phyloP scores from a whole-genome alignment of 2,329 filamentous ascomycete genomes.

The Myriosclerotinia curreyana region DNA sequence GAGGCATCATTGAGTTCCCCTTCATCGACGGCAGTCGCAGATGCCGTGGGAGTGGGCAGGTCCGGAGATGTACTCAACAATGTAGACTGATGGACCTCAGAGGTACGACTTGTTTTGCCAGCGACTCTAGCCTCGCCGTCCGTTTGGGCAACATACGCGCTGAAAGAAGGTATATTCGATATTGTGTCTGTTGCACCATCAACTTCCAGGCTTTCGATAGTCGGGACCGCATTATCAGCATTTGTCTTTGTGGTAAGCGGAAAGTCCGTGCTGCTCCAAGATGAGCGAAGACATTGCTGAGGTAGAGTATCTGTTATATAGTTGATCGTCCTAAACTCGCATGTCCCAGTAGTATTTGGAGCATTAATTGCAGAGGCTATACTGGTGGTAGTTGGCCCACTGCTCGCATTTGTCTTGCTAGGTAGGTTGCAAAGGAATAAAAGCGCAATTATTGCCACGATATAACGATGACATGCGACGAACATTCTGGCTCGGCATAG shows the following conservation, averaged over 20 bases:
- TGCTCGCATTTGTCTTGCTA: conserved; percentile 29
- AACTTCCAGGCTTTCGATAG: neutral
- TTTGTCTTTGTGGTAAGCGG: conserved; percentile 21
- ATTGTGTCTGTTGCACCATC: neutral
- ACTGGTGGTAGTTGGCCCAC: conserved; percentile 23
- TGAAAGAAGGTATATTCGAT: conserved; percentile 7
- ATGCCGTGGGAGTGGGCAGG: conserved; percentile 7
- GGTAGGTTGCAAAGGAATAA: conserved; percentile 27
- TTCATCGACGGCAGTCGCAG: conserved; percentile 29
- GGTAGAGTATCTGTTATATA: conserved; percentile 40
- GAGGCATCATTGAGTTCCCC: conserved; percentile 56
- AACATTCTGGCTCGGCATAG: conserved; percentile 28
- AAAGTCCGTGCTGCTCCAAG: conserved; percentile 34
- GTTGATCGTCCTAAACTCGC: conserved; percentile 40
- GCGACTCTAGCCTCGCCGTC: neutral
- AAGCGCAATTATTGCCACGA: conserved; percentile 28
- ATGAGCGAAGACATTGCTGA: conserved; percentile 37
- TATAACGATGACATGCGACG: conserved; percentile 26
- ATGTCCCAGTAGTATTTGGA: conserved; percentile 31
- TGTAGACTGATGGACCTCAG: conserved; percentile 13
- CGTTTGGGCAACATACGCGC: conserved; percentile 17
- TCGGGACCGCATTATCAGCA: neutral
- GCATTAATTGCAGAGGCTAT: conserved; percentile 12
- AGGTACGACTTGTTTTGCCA: conserved; percentile 15
- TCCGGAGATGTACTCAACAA: conserved; percentile 15